Percentiles rank a stretch among this genome's conserved stretches.
phyloP scores from a whole-genome alignment of 2,329 filamentous ascomycete species.

The Nothophaeocryptopus gaeumannii region DNA sequence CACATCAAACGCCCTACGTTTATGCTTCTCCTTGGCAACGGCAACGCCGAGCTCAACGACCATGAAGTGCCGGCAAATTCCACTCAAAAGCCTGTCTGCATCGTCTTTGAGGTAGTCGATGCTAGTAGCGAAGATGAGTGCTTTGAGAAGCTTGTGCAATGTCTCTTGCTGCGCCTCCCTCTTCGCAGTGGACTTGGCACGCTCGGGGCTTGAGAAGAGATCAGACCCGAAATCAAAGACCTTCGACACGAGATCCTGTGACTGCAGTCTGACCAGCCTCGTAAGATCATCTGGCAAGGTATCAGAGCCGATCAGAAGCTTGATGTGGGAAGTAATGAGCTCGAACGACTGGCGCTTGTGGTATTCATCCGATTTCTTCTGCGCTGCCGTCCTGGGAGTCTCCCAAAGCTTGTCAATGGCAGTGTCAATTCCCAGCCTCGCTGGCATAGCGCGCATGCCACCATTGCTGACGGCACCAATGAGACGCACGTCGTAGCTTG shows the following conservation, averaged over 20 bases:
- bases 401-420: conserved; percentile 88
- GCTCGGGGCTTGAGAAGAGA: conserved; percentile 70
- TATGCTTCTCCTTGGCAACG: conserved; percentile 76
- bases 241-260: conserved; percentile 73
- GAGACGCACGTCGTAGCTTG: conserved; percentile 83
- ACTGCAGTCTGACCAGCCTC: conserved; percentile 79
- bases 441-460: conserved; percentile 78
- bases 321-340: conserved; percentile 82
- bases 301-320: conserved; percentile 84
- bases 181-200: conserved; percentile 80
- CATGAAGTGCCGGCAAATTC: conserved; percentile 85
- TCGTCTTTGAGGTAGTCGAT: conserved; percentile 79
- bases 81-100: conserved; percentile 70
- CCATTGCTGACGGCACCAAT: conserved; percentile 73
- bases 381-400: conserved; percentile 59
- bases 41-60: conserved; percentile 84
- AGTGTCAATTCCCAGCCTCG: conserved; percentile 79
- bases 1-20: conserved; percentile 76
- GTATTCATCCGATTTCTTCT: conserved; percentile 70
- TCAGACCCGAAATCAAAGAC: conserved; percentile 70
- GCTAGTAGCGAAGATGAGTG: conserved; percentile 73
- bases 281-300: conserved; percentile 85
- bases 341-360: conserved; percentile 94
- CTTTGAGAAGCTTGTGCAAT: conserved; percentile 83
- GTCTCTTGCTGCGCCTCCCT: conserved; percentile 78